Base-by-base conservation (phyloP, 352 stramenopile genomes). In the Pythium oligandrum region DNA sequence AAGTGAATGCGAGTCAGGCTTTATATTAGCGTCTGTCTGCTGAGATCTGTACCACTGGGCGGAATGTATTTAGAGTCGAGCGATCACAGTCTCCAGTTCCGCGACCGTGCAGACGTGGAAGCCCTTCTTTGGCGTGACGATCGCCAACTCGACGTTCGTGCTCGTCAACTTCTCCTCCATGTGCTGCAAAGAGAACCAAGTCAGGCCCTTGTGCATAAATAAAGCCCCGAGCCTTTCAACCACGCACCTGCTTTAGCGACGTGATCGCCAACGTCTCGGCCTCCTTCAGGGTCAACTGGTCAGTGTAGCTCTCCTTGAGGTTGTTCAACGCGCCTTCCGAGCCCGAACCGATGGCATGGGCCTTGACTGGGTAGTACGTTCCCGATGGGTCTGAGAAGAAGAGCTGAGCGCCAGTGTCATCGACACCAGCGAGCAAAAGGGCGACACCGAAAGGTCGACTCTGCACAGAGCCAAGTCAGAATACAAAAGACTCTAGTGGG, bases 121-220 rank as follows among this genome's bases (percentile, higher is more conserved):
- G 47, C 96, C 96, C 61, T 96, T 90, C 11, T 96, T 88, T 49
- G 75, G 68, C 42, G 94, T 99, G 12, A 99, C 95, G 63, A 93
- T 75, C 6, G 96, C 96, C 58, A 99, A 66, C 79, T 99, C 97
- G 33, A 99, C 96, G 80, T 99, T 99, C 39, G 98, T 95, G 57
- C 70, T 96, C 7, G 85, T 98, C 53, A 99, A 97, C 70, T 98
- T 98, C 70, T 99, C 97, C 78, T 99, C 97, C 97, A 99, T 99
- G 64, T 99, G 96, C 82, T 95, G 17, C 17, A 26, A 26, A 26
- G 17, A 26, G 17, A 26, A 26, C 17, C 17, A 26, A 26, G 17
- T 26, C 17, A 26, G 17, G 17, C 17, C 17, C 17, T 26, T 26
- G 17, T 26, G 17, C 17, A 63, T 43, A 12, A 66, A 32, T 46